Evolutionary conservation across 1,139 yeast genomes (phyloP), one percentile per base, ranked within the genome.

Genomic region (Saccharomyces hybrid): DNA sequence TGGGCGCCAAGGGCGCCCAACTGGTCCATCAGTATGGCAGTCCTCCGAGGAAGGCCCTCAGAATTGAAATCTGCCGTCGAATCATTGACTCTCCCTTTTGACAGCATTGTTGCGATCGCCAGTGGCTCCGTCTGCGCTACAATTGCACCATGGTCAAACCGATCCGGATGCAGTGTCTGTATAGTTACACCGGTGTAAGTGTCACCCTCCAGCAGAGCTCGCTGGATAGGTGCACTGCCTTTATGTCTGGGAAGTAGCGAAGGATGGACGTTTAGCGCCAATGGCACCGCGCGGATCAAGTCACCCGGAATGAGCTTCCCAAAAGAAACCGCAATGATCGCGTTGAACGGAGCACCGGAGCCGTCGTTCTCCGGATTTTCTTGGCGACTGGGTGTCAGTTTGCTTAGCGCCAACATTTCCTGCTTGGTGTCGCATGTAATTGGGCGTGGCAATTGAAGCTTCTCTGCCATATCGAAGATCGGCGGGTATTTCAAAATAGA

Each of bases 151-250:
- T 74, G 77, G 63, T 93, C 99, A 64, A 93, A 93, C 65, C 84
- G 78, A 0, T 86, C 79, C 0, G 97, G 97, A 67, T 93, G 97
- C 19, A 93, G 70, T 0, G 96, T 88, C 68, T 93, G 99, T 0
- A 95, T 79, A 0, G 97, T 81, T 9, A 89, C 96, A 0, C 99
- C 99, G 0, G 98, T 85, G 29, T 55, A 60, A 1, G 60, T 47
- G 60, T 86, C 93, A 52, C 77, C 77, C 59, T 86, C 81, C 63
- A 90, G 70, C 26, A 95, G 70, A 0, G 97, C 84, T 58, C 82
- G 78, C 60, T 93, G 98, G 5, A 95, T 73, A 0, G 99, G 99
- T 2, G 97, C 86, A 0, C 98, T 83, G 0, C 99, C 99, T 1
- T 91, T 79, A 64, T 88, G 83, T 52, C 72, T 74, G 0, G 99